A percentile compares a stretch with the other conserved stretches of the same genome.
Conservation (phyloP, 1,284 basidiomycete species). For the Ustilago xerochloae region DNA sequence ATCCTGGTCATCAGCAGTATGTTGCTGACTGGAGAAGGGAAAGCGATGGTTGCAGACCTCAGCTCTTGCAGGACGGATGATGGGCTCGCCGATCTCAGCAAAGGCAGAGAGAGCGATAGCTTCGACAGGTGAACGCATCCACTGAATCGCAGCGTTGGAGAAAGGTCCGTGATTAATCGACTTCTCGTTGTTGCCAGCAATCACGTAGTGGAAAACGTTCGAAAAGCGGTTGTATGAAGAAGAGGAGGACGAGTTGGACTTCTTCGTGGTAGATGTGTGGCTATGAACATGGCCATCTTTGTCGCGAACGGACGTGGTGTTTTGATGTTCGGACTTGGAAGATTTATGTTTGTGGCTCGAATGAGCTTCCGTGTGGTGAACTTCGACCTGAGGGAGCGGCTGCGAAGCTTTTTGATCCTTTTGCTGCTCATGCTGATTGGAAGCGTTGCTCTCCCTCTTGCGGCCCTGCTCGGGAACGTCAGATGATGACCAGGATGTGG, state of each 20-base stretch:
- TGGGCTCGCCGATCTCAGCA: constrained; percentile 10
- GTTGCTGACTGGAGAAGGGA: constrained; percentile 19
- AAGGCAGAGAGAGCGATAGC: not conserved
- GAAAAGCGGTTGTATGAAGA: constrained; percentile 15
- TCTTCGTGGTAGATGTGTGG: not conserved
- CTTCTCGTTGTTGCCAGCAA: constrained; percentile 20
- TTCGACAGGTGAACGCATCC: constrained; percentile 14
- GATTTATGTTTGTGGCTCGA: constrained; percentile 1
- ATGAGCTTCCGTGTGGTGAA: not conserved
- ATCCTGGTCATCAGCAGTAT: constrained; percentile 19
- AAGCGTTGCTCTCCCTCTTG: not conserved
- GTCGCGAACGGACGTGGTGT: not conserved
- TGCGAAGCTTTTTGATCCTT: not conserved
- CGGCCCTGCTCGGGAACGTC: not conserved
- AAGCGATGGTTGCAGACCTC: constrained; percentile 37
- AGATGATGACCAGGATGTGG: constrained; percentile 5
- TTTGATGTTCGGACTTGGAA: not conserved
- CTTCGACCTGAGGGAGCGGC: not conserved
- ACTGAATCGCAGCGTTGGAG: constrained; percentile 18
- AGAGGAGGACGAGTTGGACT: constrained; percentile 7
- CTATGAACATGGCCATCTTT: constrained; percentile 2
- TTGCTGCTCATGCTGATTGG: not conserved
- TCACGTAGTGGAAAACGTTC: constrained; percentile 28
- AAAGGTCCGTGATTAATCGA: constrained; percentile 29
- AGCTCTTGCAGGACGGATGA: constrained; percentile 31